Conservation (phyloP, 306 rosid species). For the Sicyos baderoa region DNA sequence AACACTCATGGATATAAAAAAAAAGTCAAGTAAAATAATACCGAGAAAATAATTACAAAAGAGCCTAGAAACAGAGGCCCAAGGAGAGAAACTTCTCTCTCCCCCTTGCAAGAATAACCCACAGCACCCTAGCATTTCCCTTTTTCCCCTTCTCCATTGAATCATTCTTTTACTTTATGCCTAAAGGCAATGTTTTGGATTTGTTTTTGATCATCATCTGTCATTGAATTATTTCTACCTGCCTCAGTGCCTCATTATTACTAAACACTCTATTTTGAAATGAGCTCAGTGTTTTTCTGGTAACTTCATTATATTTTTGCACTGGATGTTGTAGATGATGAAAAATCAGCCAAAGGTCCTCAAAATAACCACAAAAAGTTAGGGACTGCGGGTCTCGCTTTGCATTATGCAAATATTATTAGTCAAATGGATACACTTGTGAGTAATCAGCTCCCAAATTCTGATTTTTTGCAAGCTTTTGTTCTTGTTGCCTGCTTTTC, state of each 20-base stretch:
- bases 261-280: not conserved
- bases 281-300: not conserved
- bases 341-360: constrained; percentile 41
- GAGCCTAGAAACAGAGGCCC: too few species aligned
- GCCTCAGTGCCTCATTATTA: not conserved
- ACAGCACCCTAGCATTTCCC: too few species aligned
- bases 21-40: too few species aligned
- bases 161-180: constrained; percentile 2
- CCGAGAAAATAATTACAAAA: too few species aligned
- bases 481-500: not conserved
- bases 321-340: constrained; percentile 49
- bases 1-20: too few species aligned
- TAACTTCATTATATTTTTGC: constrained; percentile 9
- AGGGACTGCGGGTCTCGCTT: constrained; percentile 94
- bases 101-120: too few species aligned
- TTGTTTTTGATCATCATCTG: not conserved
- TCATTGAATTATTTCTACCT: constrained; percentile 8
- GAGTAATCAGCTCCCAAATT: constrained; percentile 30
- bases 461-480: not conserved
- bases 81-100: too few species aligned
- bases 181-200: not conserved
- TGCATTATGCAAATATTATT: constrained; percentile 90
- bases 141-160: too few species aligned
- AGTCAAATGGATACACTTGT: constrained; percentile 89
- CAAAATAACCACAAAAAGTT: constrained; percentile 52